Evolutionary conservation across 345 rosid genomes (phyloP).

Genomic region (Streptanthus diversifolius): DNA sequence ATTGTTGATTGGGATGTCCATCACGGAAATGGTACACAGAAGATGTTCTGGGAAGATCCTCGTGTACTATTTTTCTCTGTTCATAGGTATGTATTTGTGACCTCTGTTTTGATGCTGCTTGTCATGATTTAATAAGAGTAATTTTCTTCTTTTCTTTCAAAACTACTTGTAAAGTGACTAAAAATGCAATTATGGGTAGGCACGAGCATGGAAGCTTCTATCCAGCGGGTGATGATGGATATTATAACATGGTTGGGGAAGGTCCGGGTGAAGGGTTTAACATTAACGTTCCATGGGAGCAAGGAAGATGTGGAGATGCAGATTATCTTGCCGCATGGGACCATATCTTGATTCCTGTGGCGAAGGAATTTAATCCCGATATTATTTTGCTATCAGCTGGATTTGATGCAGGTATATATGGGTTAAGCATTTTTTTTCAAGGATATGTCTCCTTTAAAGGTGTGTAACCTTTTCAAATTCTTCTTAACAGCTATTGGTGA

Average conservation of each 20-base stretch:
- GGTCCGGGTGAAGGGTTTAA: slow-evolving; percentile 90
- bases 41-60: slow-evolving; percentile 86
- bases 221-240: slow-evolving; percentile 73
- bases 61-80: slow-evolving; percentile 94
- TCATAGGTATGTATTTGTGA: slow-evolving; percentile 57
- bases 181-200: slow-evolving; percentile 38
- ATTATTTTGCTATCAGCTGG: slow-evolving; percentile 84
- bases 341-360: slow-evolving; percentile 82
- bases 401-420: slow-evolving; percentile 79
- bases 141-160: background rate
- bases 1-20: slow-evolving; percentile 99
- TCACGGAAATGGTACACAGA: slow-evolving; percentile 96
- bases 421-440: background rate
- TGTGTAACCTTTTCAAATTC: slow-evolving; percentile 6
- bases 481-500: slow-evolving; percentile 62
- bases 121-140: background rate
- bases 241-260: slow-evolving; percentile 80
- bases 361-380: slow-evolving; percentile 70
- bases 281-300: slow-evolving; percentile 94
- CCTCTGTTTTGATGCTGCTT: background rate
- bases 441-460: background rate
- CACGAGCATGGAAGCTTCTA: slow-evolving; percentile 83
- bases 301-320: slow-evolving; percentile 77
- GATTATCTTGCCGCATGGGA: slow-evolving; percentile 95
- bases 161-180: slow-evolving; percentile 5